Evolutionary conservation across 2,329 filamentous ascomycete genomes (phyloP), one percentile per base, ranked within the genome.

Genomic region (Aspergillus persii): DNA sequence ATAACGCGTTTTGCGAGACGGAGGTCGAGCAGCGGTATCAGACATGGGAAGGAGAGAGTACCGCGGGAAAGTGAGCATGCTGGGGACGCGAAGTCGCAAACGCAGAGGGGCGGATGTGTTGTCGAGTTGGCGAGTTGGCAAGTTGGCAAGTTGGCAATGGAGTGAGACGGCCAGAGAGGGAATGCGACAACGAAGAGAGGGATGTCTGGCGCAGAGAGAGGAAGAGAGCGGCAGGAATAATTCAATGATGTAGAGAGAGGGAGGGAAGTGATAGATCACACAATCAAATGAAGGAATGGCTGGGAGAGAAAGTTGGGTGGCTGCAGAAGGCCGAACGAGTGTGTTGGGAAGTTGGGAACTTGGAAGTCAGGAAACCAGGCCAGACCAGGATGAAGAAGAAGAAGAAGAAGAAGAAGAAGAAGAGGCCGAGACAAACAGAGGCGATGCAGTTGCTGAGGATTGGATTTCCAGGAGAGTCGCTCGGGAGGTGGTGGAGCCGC

Each of bases 1-100:
- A 53, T 55, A 60, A 58, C 65, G 65, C 60, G 65, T 64, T 63
- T 56, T 55, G 54, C 68, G 59, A 63, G 63, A 69, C 54, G 69
- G 70, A 62, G 71, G 68, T 69, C 68, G 70, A 61, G 63, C 64
- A 50, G 64, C 61, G 57, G 65, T 63, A 63, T 66, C 61, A 59
- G 64, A 47, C 29, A 60, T 69, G 58, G 63, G 58, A 63, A 65
- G 66, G 59, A 68, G 63, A 61, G 67, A 62, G 61, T 63, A 66
- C 54, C 53, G 60, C 64, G 70, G 70, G 68, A 66, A 67, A 73
- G 63, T 60, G 67, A 68, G 71, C 72, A 74, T 74, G 71, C 72
- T 74, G 72, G 68, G 70, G 67, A 65, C 67, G 61, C 69, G 27
- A 54, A 56, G 27, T 54, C n/a, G 54, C 27, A 47, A 27, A 27